Evolutionary conservation across 129 eudicot species (phyloP).

Genomic region (Lactuca saligna): DNA sequence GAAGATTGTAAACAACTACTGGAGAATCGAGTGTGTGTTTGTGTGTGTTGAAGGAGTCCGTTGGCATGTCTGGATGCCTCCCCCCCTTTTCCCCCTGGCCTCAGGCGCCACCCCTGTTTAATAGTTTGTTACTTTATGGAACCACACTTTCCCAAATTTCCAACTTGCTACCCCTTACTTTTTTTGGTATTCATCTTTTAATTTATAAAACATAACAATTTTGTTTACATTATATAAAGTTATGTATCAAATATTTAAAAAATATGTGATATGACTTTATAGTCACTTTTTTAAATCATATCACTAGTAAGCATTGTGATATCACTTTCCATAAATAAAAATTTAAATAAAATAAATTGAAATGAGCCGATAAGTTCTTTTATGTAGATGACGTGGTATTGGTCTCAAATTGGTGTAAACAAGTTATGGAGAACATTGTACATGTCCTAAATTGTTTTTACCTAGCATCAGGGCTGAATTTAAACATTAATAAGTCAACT

Average conservation of each 20-base stretch:
- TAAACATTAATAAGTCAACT: too few species aligned
- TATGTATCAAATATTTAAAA: background rate
- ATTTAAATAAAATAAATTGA: too few species aligned
- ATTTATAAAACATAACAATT: background rate
- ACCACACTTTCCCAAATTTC: constrained; percentile 3
- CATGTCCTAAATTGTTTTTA: too few species aligned
- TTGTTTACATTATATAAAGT: background rate
- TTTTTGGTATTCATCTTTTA: background rate
- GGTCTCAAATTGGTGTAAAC: too few species aligned
- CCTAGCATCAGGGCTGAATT: too few species aligned
- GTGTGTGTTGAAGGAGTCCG: constrained; percentile 33
- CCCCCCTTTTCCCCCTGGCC: constrained; percentile 17
- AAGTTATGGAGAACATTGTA: too few species aligned
- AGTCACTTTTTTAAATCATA: background rate
- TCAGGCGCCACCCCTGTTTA: constrained; percentile 23
- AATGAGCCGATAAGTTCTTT: background rate
- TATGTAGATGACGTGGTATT: too few species aligned
- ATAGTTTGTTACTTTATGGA: constrained; percentile 19
- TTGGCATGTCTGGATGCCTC: constrained; percentile 28
- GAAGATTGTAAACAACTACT: constrained; percentile 1
- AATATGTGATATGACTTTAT: background rate
- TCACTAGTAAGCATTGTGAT: background rate
- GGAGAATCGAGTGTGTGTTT: constrained; percentile 31
- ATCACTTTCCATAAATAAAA: background rate
- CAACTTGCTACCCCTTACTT: constrained; percentile 17